phyloP scores from a whole-genome alignment of 2,329 filamentous ascomycete species.

The Colletotrichum cereale region DNA sequence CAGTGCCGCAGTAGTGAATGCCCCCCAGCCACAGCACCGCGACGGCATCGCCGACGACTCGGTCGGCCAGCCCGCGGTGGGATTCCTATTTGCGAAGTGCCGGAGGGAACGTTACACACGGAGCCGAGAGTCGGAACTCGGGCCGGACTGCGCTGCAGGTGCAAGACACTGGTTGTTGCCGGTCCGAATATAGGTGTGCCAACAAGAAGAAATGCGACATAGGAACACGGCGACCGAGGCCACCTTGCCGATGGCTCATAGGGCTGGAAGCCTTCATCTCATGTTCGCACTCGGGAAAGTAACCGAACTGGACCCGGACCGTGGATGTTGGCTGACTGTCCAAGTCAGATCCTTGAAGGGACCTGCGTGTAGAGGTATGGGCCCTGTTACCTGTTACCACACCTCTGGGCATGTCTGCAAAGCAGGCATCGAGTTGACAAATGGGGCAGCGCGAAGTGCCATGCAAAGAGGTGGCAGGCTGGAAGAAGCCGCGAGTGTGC shows the following conservation, averaged over 20 bases:
- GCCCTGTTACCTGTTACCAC: slow-evolving; percentile 21
- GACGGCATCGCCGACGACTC: slow-evolving; percentile 23
- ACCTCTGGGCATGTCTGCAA: slow-evolving; percentile 15
- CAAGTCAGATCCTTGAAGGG: slow-evolving; percentile 20
- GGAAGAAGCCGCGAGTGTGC: background rate
- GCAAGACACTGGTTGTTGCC: background rate
- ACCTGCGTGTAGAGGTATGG: slow-evolving; percentile 7
- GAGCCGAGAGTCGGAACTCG: slow-evolving; percentile 20
- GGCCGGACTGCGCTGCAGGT: background rate
- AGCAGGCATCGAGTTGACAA: slow-evolving; percentile 13
- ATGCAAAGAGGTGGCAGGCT: background rate
- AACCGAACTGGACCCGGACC: slow-evolving; percentile 16
- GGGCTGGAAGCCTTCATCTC: slow-evolving; percentile 24
- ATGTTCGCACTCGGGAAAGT: slow-evolving; percentile 14
- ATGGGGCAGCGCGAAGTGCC: slow-evolving; percentile 18
- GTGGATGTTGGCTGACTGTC: slow-evolving; percentile 15
- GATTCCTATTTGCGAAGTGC: background rate
- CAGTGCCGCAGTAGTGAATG: slow-evolving; percentile 8
- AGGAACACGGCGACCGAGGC: slow-evolving; percentile 9
- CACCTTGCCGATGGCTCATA: background rate
- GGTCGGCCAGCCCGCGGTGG: slow-evolving; percentile 18
- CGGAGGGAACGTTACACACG: slow-evolving; percentile 12
- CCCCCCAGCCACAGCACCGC: slow-evolving; percentile 21
- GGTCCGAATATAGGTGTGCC: background rate
- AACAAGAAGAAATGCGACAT: background rate